phyloP scores from a whole-genome alignment of 331 rosid genomes.

The Cydonia oblonga region DNA sequence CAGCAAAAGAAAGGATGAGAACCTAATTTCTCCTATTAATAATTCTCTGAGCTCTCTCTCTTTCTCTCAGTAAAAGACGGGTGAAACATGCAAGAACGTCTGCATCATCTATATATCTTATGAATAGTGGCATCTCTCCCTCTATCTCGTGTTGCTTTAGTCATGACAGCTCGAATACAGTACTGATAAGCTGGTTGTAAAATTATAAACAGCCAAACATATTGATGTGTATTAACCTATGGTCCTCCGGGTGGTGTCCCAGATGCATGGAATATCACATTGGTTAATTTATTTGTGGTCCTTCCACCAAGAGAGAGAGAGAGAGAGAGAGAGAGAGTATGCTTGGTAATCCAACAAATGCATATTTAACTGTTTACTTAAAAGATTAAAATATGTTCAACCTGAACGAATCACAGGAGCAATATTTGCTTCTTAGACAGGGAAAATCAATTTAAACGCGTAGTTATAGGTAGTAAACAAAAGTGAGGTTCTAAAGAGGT shows the following conservation, averaged over 20 bases:
- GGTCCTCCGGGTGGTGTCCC: background rate
- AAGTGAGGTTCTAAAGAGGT: slow-evolving; percentile 22
- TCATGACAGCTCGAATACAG: background rate
- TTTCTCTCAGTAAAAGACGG: too few species aligned
- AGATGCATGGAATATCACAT: background rate
- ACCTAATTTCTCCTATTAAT: background rate
- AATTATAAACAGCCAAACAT: background rate
- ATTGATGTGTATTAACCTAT: background rate
- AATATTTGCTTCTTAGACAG: slow-evolving; percentile 16
- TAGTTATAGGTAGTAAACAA: background rate
- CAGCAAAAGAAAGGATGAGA: background rate
- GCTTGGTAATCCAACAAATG: background rate
- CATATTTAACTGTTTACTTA: background rate
- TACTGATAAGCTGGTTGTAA: background rate
- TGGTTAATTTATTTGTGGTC: background rate
- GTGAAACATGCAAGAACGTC: background rate
- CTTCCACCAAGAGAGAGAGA: background rate
- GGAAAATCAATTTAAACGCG: background rate
- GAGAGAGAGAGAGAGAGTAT: background rate
- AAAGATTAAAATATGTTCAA: slow-evolving; percentile 15
- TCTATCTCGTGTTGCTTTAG: background rate
- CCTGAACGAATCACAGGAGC: slow-evolving; percentile 34
- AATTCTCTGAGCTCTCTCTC: background rate
- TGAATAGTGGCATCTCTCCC: background rate
- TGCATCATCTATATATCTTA: background rate